phyloP scores from a whole-genome alignment of 1,284 basidiomycete species.

The Ganoderma resinaceum region DNA sequence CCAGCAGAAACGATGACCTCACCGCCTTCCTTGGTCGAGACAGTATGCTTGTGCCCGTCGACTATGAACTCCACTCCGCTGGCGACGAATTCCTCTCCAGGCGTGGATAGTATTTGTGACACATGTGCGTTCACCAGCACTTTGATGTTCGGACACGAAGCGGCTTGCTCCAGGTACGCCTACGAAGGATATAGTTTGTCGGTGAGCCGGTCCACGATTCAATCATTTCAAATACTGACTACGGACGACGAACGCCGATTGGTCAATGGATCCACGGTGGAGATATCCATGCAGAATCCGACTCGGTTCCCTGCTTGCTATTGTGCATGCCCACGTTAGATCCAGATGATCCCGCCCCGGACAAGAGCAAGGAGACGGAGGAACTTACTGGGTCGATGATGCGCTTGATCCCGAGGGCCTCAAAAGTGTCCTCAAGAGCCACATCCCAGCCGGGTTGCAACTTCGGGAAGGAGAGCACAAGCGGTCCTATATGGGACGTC shows the following conservation, averaged over 20 bases:
- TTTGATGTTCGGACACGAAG: slow-evolving; percentile 27
- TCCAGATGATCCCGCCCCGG: not conserved
- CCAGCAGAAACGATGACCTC: slow-evolving; percentile 48
- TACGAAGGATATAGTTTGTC: no score
- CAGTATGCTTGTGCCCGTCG: slow-evolving; percentile 34
- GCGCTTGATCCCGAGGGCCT: slow-evolving; percentile 8
- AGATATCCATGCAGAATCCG: slow-evolving; percentile 7
- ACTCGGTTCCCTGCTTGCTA: slow-evolving; percentile 11
- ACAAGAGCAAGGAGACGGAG: not conserved
- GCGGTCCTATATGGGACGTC: slow-evolving; percentile 4
- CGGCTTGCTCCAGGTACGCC: slow-evolving; percentile 29
- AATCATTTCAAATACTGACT: not conserved
- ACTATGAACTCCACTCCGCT: slow-evolving; percentile 43
- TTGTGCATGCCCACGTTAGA: not conserved
- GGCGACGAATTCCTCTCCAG: slow-evolving; percentile 32
- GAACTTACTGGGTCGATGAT: slow-evolving; percentile 8
- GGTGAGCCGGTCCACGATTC: not conserved
- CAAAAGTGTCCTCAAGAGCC: slow-evolving; percentile 5
- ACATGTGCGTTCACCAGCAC: slow-evolving; percentile 32
- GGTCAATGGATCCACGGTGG: slow-evolving; percentile 17
- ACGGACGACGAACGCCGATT: slow-evolving; percentile 13
- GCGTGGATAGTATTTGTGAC: slow-evolving; percentile 18
- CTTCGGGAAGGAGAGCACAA: slow-evolving; percentile 11
- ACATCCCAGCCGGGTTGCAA: slow-evolving; percentile 10
- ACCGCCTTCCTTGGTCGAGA: slow-evolving; percentile 33